Conservation (phyloP, 768 basidiomycete species). For the Rhodotorula taiwanensis region DNA sequence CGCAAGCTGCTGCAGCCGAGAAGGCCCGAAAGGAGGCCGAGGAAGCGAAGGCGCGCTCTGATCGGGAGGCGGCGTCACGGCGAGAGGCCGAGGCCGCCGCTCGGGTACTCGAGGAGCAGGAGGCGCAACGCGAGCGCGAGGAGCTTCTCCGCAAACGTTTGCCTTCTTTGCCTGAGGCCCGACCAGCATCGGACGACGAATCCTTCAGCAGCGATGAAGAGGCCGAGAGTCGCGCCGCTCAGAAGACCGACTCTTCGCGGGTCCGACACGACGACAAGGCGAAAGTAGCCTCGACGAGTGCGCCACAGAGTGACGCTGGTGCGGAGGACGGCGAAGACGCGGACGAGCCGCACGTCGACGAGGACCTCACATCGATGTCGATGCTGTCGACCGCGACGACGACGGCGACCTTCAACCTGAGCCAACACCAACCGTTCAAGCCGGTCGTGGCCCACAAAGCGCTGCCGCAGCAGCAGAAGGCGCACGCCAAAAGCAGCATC, state of each 20-base stretch:
- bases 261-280: too few relatives aligned
- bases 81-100: conserved; percentile 11
- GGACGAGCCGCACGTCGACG: conserved; percentile 5
- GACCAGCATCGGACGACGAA: conserved; percentile 2
- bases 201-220: conserved; percentile 9
- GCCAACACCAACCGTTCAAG: conserved; percentile 20
- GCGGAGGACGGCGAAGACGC: conserved; percentile 14
- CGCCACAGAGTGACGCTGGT: not conserved
- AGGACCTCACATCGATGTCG: conserved; percentile 20
- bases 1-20: not conserved
- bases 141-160: conserved; percentile 4
- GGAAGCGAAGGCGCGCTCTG: not conserved
- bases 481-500: conserved; percentile 40
- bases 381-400: conserved; percentile 5
- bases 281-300: not conserved
- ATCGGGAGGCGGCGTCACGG: conserved; percentile 1
- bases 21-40: not conserved
- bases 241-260: too few relatives aligned
- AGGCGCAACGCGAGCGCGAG: conserved; percentile 8
- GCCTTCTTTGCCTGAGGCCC: conserved; percentile 8
- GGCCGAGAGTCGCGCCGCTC: not conserved
- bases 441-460: conserved; percentile 16
- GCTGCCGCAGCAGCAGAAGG: not conserved
- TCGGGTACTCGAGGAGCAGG: conserved; percentile 17
- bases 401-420: conserved; percentile 12